Base-by-base conservation (phyloP, 345 rosid species). In the Kandelia obovata region DNA sequence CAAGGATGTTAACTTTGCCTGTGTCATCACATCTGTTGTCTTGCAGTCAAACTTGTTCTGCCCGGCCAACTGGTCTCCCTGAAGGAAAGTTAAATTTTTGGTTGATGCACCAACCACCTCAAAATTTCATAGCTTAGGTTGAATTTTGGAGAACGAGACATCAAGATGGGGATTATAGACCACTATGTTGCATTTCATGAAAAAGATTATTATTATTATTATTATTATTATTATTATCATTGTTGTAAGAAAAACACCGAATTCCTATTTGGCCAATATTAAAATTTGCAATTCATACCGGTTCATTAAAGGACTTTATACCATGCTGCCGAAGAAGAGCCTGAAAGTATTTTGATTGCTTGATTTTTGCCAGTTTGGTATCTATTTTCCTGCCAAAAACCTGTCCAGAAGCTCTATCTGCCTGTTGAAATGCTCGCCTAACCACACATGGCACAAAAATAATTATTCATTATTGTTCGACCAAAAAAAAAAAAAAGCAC, bases 351-450 rank as follows among this genome's bases (percentile, higher is more conserved):
- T 86, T 86, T 21, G 99, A 92, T 71, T 87, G 85, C 78, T 80
- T 90, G 32, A 95, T 78, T 80, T 82, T 87, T 46, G 84, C 95
- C 64, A 85, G 53, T 65, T 88, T 83, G 73, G 90, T 73, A 6
- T 73, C 79, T 56, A 74, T 66, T 73, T 78, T 82, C 72, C 64
- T 81, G 73, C 82, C 63, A 82, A 92, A 90, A 63, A 84, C 74
- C 64, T 70, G 28, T 26, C 89, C 92, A 57, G 89, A 81, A 72
- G 80, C 83, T 73, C 74, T 81, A n/a, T 86, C 82, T 72, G 90
- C 93, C 71, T 78, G 87, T 26, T 95, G 92, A 78, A 92, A 88
- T 56, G 93, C 97, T 70, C 79, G 81, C 58, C 99, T 92, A 71
- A 37, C 73, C 61, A 59, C 52, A 67, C 37, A 4, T 28, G 62